Evolutionary conservation across 192 early-diverging fungal species (phyloP), one percentile per base, ranked within the genome.

Genomic region (Linnemannia elongata): DNA sequence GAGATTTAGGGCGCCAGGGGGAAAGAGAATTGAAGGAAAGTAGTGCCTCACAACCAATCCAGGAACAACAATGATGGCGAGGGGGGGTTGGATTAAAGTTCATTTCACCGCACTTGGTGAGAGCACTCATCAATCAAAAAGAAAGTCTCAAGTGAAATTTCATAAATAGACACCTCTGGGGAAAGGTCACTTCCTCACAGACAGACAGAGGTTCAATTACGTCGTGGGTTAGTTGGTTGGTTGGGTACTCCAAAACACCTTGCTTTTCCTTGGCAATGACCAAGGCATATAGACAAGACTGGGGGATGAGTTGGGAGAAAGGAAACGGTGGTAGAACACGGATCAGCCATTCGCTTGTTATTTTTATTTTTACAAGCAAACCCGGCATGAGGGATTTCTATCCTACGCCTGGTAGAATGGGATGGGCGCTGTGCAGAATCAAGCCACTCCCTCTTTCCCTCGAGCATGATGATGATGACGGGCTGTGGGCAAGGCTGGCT

Each of bases 401-500:
- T 52, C 49, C 5, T 52, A 17, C 49, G 3, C 17, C 33, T 30
- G 3, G 10, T 17, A 10, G 12, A 30, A 66, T 2, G 27, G 60
- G 60, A 33, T 66, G 30, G 30, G n/a, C 60, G 60, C 60, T 66
- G 60, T 66, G 60, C 30, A 66, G 60, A 57, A 24, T 57, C 24
- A 57, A 52, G 49, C 49, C 18, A 4, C 49, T 18, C 20, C 49
- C 49, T 52, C 20, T 22, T 18, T 57, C 55, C 55, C 6, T 27
- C 22, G 55, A 30, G n/a, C 60, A 66, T 66, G 60, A 63, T 3
- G 54, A 57, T 57, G 60, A 10, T 66, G 30, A 33, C 60, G 27
- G 60, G 60, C 60, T 66, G 60, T 66, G 30, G 60, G 30, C 60
- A 52, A 52, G n/a, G 60, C 60, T 66, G n/a, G 27, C 60, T 66